Conservation (phyloP, 768 basidiomycete species). For the Hericium rajendrae region DNA sequence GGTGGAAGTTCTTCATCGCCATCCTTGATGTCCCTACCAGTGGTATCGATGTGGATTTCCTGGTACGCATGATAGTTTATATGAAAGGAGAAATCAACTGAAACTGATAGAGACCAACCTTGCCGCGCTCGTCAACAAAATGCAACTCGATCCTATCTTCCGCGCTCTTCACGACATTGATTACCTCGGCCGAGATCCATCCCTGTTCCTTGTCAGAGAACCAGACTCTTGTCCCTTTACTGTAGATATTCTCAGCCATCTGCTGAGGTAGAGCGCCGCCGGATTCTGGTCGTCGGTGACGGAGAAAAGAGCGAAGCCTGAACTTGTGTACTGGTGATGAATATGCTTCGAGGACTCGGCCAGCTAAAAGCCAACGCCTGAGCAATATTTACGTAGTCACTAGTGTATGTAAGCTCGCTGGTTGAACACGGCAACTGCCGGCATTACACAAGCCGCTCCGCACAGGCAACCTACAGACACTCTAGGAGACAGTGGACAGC, state of each 20-base stretch:
- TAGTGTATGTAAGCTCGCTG: no score
- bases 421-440: no score
- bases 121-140: slow-evolving; percentile 87
- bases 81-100: neutral
- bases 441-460: no score
- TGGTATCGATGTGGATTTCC: slow-evolving; percentile 77
- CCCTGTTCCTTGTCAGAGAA: slow-evolving; percentile 91
- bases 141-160: slow-evolving; percentile 75
- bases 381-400: no score
- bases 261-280: no score
- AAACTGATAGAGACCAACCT: slow-evolving; percentile 38
- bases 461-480: no score
- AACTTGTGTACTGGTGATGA: no score
- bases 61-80: slow-evolving; percentile 20
- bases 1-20: slow-evolving; percentile 79
- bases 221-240: slow-evolving; percentile 85
- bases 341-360: no score
- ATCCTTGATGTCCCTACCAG: slow-evolving; percentile 70
- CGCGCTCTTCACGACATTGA: slow-evolving; percentile 47
- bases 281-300: no score
- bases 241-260: slow-evolving; percentile 90
- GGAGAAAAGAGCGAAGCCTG: no score
- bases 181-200: slow-evolving; percentile 87
- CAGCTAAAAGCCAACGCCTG: no score
- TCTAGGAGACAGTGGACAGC: no score